Conservation (phyloP, 441 rosid species). For the Adansonia grandidieri region DNA sequence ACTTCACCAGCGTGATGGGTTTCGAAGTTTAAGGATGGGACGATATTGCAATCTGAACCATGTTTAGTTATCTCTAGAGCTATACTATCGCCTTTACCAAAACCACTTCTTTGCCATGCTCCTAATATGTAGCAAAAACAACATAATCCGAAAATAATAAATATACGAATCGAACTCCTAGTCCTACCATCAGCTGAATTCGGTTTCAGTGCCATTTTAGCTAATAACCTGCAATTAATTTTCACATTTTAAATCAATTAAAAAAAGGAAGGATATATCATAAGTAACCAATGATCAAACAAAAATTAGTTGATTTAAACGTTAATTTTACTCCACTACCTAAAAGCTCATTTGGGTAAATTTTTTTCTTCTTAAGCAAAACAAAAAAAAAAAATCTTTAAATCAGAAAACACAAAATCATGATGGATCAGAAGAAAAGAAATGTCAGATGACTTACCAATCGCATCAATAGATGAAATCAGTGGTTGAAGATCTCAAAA, state of each 20-base stretch:
- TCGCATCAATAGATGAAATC: slow-evolving; percentile 32
- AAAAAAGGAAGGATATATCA: neutral
- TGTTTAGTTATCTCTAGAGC: slow-evolving; percentile 83
- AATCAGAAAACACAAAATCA: neutral
- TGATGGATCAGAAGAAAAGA: neutral
- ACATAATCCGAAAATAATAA: slow-evolving; percentile 80
- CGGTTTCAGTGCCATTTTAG: slow-evolving; percentile 71
- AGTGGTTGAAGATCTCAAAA: slow-evolving; percentile 22
- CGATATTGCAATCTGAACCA: slow-evolving; percentile 78
- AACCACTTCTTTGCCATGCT: slow-evolving; percentile 98
- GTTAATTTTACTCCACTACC: neutral
- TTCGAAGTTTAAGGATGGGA: slow-evolving; percentile 79
- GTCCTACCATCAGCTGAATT: slow-evolving; percentile 78
- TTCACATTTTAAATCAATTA: neutral
- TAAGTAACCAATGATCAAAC: neutral
- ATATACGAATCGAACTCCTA: slow-evolving; percentile 82
- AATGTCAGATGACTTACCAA: slow-evolving; percentile 42
- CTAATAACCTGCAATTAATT: slow-evolving; percentile 8
- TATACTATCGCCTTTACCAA: slow-evolving; percentile 96
- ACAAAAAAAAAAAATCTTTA: neutral
- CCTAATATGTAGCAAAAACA: slow-evolving; percentile 92
- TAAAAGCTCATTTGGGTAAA: neutral
- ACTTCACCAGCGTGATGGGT: slow-evolving; percentile 86
- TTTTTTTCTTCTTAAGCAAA: neutral
- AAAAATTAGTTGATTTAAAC: neutral